Evolutionary conservation across 2,329 filamentous ascomycete genomes (phyloP).

Genomic region (Penicillium sp.): DNA sequence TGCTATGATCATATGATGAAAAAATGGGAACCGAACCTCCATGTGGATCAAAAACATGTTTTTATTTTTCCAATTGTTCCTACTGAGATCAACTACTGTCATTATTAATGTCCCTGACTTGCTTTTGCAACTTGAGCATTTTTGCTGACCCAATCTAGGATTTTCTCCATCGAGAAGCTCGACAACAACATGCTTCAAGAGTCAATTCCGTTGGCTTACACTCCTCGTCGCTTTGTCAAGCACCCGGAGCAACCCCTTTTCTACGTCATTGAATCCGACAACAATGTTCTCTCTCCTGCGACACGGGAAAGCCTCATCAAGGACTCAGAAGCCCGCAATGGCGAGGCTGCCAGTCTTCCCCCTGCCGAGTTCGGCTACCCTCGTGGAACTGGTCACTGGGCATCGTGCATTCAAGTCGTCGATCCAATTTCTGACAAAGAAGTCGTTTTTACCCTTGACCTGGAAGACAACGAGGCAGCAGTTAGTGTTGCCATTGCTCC

Average conservation of each 20-base stretch:
- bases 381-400: constrained; percentile 81
- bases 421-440: constrained; percentile 75
- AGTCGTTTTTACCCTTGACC: constrained; percentile 74
- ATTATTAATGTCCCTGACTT: background rate
- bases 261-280: constrained; percentile 92
- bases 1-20: constrained; percentile 46
- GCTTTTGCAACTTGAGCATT: background rate
- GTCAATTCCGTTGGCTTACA: constrained; percentile 83
- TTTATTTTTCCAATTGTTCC: constrained; percentile 83
- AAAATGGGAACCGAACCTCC: constrained; percentile 36
- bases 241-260: constrained; percentile 87
- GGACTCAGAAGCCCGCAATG: constrained; percentile 70
- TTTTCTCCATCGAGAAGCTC: constrained; percentile 86
- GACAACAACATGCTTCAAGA: constrained; percentile 84
- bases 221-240: constrained; percentile 81
- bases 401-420: constrained; percentile 89
- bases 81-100: constrained; percentile 64
- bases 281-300: constrained; percentile 82
- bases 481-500: constrained; percentile 81
- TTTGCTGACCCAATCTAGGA: constrained; percentile 51
- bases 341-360: constrained; percentile 68
- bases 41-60: constrained; percentile 48
- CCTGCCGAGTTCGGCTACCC: constrained; percentile 88
- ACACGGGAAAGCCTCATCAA: constrained; percentile 72
- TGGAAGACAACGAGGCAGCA: constrained; percentile 88